A percentile compares a stretch with the other conserved stretches of the same genome.
These are phyloP conservation scores for Phlegmacium glaucopus DNA, from an alignment of 768 basidiomycete species.

Conservation along the genomic window DNA sequence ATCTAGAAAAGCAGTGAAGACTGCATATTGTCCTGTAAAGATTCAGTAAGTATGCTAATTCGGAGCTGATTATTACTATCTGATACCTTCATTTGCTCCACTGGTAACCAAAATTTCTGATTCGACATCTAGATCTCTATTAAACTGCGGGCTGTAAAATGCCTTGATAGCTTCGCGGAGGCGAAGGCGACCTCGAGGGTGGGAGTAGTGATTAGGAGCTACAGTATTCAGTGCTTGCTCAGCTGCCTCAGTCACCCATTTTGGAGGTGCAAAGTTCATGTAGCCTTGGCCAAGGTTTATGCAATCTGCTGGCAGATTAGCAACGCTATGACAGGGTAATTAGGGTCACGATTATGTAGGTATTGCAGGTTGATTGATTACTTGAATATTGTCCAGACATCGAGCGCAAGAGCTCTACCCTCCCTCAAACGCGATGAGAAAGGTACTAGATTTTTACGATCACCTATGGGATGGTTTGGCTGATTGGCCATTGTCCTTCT, in stretches of 20 bases:
- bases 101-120: conserved; percentile 92
- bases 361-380: conserved; percentile 19
- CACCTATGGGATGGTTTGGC: conserved; percentile 14
- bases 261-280: conserved; percentile 89
- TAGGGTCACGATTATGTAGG: conserved; percentile 1
- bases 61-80: background rate
- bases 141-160: conserved; percentile 69
- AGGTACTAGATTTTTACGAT: conserved; percentile 53
- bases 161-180: conserved; percentile 84
- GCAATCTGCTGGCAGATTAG: conserved; percentile 85
- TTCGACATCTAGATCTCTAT: conserved; percentile 75
- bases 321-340: conserved; percentile 49
- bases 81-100: conserved; percentile 90
- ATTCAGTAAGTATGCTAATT: conserved; percentile 1
- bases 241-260: conserved; percentile 76
- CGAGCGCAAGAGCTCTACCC: conserved; percentile 74
- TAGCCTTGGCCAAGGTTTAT: conserved; percentile 96
- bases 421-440: conserved; percentile 71
- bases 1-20: conserved; percentile 89
- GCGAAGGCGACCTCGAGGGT: conserved; percentile 84
- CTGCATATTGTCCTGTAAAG: conserved; percentile 82
- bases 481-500: conserved; percentile 9
- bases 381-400: conserved; percentile 95
- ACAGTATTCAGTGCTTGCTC: conserved; percentile 61
- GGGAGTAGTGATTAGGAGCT: conserved; percentile 82